A percentile compares a stretch with the other conserved stretches of the same genome.
Evolutionary conservation across 192 early-diverging fungal genomes (phyloP).

Genomic region (Kickxella alabastrina): DNA sequence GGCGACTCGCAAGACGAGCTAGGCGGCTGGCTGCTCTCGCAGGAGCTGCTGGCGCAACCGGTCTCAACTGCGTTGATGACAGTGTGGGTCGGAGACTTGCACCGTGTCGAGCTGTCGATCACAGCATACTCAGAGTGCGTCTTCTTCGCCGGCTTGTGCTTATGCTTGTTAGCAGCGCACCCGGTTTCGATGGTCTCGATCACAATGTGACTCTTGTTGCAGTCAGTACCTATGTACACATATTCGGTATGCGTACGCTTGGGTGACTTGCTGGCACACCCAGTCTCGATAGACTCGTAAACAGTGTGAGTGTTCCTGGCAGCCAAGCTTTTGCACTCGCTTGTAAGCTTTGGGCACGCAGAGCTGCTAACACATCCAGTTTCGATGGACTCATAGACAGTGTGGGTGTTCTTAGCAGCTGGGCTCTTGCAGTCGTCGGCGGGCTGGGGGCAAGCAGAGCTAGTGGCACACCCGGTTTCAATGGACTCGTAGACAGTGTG

Average conservation of each 20-base stretch:
- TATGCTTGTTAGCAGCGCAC: conserved; percentile 2
- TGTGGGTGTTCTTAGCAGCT: conserved; percentile 35
- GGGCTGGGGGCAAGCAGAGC: too few species aligned
- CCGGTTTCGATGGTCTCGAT: conserved; percentile 9
- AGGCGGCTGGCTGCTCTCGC: too few species aligned
- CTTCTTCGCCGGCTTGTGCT: too few species aligned
- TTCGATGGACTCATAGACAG: conserved; percentile 23
- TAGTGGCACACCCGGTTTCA: conserved; percentile 8
- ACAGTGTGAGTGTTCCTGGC: conserved; percentile 33
- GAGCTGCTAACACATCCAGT: neutral
- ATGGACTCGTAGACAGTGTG: conserved; percentile 22
- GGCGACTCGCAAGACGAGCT: too few species aligned
- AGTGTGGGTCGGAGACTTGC: conserved; percentile 18
- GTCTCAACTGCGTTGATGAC: conserved; percentile 16
- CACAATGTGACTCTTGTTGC: conserved; percentile 14
- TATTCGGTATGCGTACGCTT: conserved; percentile 9
- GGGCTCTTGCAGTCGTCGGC: too few species aligned
- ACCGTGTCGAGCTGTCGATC: too few species aligned
- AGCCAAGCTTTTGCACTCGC: too few species aligned
- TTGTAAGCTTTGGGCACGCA: too few species aligned
- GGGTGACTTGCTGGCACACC: conserved; percentile 2
- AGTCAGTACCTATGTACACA: conserved; percentile 7
- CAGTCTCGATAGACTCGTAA: conserved; percentile 16
- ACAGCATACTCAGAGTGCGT: too few species aligned
- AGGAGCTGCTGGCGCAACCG: neutral